Conservation (phyloP, 1,284 basidiomycete genomes). For the Ustilago lituana region DNA sequence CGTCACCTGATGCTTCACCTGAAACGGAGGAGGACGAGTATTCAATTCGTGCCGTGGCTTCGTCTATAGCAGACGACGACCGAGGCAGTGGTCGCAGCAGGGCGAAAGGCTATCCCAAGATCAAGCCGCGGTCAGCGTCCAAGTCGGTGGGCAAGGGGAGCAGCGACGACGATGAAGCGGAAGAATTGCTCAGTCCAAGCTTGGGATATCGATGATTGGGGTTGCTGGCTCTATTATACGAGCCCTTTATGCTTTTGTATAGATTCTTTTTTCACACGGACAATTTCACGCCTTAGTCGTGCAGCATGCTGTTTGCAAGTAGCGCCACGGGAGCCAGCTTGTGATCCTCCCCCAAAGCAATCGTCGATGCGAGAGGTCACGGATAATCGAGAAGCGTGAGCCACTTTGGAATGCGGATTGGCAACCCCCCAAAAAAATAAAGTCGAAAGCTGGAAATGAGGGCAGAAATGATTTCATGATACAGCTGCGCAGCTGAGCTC, state of each 20-base stretch:
- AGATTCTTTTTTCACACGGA: conserved; percentile 7
- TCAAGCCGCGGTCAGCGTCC: conserved; percentile 26
- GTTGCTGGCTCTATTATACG: background rate
- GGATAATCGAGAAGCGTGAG: no score
- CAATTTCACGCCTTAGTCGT: no score
- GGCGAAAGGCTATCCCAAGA: conserved; percentile 31
- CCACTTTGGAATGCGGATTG: no score
- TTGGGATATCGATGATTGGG: conserved; percentile 12
- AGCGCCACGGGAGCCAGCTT: no score
- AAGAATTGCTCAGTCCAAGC: conserved; percentile 43
- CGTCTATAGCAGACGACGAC: conserved; percentile 3
- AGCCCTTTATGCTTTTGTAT: conserved; percentile 1
- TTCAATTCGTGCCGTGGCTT: conserved; percentile 36
- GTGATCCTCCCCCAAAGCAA: no score
- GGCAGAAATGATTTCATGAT: conserved; percentile 4
- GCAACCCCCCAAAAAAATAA: no score
- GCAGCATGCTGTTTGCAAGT: no score
- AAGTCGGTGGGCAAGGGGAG: conserved; percentile 8
- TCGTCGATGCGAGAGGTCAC: no score
- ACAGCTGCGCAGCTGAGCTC: background rate
- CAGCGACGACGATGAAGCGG: conserved; percentile 38
- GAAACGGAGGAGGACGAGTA: conserved; percentile 34
- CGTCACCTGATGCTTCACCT: conserved; percentile 23
- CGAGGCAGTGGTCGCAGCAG: conserved; percentile 16
- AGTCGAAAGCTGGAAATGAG: background rate